Base-by-base conservation (phyloP, 495 filamentous ascomycete genomes). In the Aspergillus leporis region DNA sequence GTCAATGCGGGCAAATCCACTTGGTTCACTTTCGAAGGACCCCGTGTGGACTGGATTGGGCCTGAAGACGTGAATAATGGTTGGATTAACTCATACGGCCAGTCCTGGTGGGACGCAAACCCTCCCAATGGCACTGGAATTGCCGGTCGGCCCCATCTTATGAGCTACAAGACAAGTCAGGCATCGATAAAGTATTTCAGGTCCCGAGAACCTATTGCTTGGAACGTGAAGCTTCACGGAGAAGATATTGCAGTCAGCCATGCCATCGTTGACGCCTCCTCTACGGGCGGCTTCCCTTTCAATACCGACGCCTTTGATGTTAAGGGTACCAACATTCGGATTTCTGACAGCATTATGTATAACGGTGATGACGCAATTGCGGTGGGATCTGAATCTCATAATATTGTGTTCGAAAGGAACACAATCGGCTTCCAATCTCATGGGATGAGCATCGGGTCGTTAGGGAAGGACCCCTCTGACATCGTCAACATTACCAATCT, bases 301-400 rank as follows among this genome's bases (percentile, higher is more conserved):
- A 79, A 79, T 58, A 79, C 76, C 2, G 72, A 77, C 48, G 74
- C 70, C 18, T 78, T 78, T 48, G 75, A 74, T 56, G 71, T 78
- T 10, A 67, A 65, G 2, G 75, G 63, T 8, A 70, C 69, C 34
- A 69, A 75, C 40, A 65, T 78, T 32, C 60, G 58, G 6, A 73
- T 79, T 48, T 58, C 66, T 3, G 70, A 78, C 54, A 71, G 63
- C 49, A 60, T 72, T 22, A 75, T 79, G 53, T 74, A 72, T 55
- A 79, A 79, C 47, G 75, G 74, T 4, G 76, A 78, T 58, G 75
- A 79, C 56, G 74, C 74, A 21, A 74, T 77, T 34, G 75, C 75
- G 1, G 69, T 79, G 9, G 61, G 68, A 34, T 63, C 61, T 5
- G 72, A 67, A 43, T 73, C 70, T 8, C 70, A 74, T 53, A 65